These are phyloP conservation scores for Oryza rufipogon DNA, from an alignment of 176 grass and related monocot species.

Conservation along the genomic window DNA sequence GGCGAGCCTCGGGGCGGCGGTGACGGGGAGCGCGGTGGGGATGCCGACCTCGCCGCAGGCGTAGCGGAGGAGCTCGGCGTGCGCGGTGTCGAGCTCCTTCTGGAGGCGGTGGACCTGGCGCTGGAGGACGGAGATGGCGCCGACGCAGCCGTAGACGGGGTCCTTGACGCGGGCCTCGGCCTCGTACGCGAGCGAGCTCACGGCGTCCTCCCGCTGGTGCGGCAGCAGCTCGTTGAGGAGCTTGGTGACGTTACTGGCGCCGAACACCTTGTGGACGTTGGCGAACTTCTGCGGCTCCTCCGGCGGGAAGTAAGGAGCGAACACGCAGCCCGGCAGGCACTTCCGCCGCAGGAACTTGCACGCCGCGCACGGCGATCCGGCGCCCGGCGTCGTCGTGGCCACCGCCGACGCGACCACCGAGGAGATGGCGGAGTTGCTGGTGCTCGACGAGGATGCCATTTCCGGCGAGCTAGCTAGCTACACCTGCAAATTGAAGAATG, in stretches of 20 bases:
- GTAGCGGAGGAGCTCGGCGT: slow-evolving; percentile 76
- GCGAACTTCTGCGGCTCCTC: slow-evolving; percentile 87
- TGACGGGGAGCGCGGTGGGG: slow-evolving; percentile 54
- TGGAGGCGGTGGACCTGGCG: slow-evolving; percentile 78
- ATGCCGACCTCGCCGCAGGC: slow-evolving; percentile 61
- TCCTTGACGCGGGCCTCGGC: slow-evolving; percentile 81
- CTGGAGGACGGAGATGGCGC: slow-evolving; percentile 79
- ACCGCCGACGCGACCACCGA: slow-evolving; percentile 18
- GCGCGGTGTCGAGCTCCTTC: slow-evolving; percentile 79
- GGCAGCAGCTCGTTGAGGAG: slow-evolving; percentile 79
- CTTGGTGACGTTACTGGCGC: slow-evolving; percentile 82
- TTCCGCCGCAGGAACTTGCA: slow-evolving; percentile 80
- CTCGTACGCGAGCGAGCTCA: slow-evolving; percentile 82
- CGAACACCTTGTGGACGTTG: slow-evolving; percentile 85
- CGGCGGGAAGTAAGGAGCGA: slow-evolving; percentile 76
- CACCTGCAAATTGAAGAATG: background rate
- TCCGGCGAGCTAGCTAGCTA: background rate
- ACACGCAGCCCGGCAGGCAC: slow-evolving; percentile 81
- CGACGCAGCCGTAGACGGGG: slow-evolving; percentile 81
- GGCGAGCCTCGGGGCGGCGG: slow-evolving; percentile 36
- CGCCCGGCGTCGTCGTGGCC: slow-evolving; percentile 39
- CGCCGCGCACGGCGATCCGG: slow-evolving; percentile 65
- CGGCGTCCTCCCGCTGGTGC: slow-evolving; percentile 81
- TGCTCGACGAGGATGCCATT: slow-evolving; percentile 55
- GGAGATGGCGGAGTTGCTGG: slow-evolving; percentile 49